Conservation (phyloP, 176 grass and related monocot species). For the Elymus sibiricus region DNA sequence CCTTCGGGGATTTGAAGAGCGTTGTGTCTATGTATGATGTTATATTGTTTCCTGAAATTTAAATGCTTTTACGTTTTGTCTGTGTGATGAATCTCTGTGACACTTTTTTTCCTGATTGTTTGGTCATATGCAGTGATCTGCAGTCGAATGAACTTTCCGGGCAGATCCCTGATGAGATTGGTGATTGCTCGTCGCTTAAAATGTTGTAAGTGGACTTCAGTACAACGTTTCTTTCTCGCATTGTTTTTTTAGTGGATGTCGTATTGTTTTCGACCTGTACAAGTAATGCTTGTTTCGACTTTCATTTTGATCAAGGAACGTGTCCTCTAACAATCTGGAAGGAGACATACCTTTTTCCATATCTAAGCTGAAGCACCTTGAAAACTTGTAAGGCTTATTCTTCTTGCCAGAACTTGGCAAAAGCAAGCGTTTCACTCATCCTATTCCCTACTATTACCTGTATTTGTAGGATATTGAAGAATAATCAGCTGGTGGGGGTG, state of each 20-base stretch:
- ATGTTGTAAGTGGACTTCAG: conserved; percentile 49
- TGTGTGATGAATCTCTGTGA: not conserved
- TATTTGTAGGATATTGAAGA: conserved; percentile 80
- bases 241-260: not conserved
- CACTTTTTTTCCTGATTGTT: not conserved
- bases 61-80: not conserved
- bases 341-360: conserved; percentile 94
- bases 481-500: conserved; percentile 73
- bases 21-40: conserved; percentile 66
- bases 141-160: conserved; percentile 71
- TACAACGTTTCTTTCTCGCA: not conserved
- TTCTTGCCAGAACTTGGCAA: not conserved
- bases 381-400: conserved; percentile 57
- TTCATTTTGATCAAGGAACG: conserved; percentile 44
- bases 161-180: conserved; percentile 97
- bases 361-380: conserved; percentile 86
- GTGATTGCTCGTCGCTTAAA: conserved; percentile 69
- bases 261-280: not conserved
- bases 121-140: conserved; percentile 49
- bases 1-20: conserved; percentile 68
- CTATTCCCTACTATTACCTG: not conserved
- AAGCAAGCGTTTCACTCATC: not conserved
- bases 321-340: conserved; percentile 87
- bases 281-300: not conserved
- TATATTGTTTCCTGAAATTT: conserved; percentile 2